A percentile compares a stretch with the other conserved stretches of the same genome.
phyloP scores from a whole-genome alignment of 169 alveolate species.

The Plasmodium blacklocki region DNA sequence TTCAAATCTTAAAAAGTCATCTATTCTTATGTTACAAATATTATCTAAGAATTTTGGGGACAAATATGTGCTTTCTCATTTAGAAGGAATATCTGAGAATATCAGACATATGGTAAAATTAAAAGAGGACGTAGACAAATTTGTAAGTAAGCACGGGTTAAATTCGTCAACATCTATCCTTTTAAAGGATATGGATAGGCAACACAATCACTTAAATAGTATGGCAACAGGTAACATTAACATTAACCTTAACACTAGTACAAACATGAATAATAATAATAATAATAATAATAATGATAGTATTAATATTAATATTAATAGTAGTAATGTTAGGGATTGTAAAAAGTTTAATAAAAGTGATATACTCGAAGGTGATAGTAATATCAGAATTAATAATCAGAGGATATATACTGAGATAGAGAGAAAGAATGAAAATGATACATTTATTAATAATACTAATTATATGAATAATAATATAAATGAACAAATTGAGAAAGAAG shows the following conservation, averaged over 20 bases:
- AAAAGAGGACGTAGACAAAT: conserved; percentile 58
- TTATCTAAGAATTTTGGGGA: conserved; percentile 63
- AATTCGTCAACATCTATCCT: background rate
- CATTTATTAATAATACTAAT: background rate
- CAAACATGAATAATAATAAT: too few relatives aligned
- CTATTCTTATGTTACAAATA: conserved; percentile 66
- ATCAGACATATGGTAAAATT: conserved; percentile 42
- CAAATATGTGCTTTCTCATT: conserved; percentile 45
- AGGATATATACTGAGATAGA: background rate
- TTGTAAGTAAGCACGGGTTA: conserved; percentile 19
- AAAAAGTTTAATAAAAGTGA: background rate
- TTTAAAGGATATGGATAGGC: background rate
- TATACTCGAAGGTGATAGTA: too few relatives aligned
- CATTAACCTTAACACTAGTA: too few relatives aligned
- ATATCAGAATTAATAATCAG: too few relatives aligned
- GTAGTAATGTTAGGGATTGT: background rate
- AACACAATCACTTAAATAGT: background rate
- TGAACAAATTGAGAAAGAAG: background rate
- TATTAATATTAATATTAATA: conserved; percentile 6
- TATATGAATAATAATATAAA: background rate
- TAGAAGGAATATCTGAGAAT: conserved; percentile 71
- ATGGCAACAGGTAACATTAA: background rate
- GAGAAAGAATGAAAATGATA: background rate
- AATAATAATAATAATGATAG: conserved; percentile 5
- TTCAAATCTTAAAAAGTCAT: conserved; percentile 45